Conservation (phyloP, 2,329 filamentous ascomycete genomes). For the Fusarium sp. region DNA sequence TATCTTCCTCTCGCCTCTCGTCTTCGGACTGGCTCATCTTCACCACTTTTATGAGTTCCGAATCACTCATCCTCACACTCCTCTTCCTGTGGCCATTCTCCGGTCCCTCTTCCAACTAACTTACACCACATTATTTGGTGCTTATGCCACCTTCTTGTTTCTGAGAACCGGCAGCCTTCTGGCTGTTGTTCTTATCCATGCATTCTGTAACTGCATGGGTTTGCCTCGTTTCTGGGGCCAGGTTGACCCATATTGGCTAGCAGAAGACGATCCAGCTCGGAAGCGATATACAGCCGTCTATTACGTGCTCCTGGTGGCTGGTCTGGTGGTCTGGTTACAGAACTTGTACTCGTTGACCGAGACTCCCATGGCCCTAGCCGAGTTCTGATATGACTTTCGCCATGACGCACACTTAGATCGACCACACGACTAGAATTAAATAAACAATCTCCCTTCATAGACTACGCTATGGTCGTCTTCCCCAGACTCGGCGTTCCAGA, state of each 20-base stretch:
- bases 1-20: slow-evolving; percentile 84
- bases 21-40: slow-evolving; percentile 92
- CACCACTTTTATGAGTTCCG: slow-evolving; percentile 98
- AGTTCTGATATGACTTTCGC: slow-evolving; percentile 39
- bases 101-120: slow-evolving; percentile 85
- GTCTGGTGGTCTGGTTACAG: slow-evolving; percentile 77
- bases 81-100: slow-evolving; percentile 70
- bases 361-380: slow-evolving; percentile 45
- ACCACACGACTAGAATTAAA: not conserved
- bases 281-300: slow-evolving; percentile 78
- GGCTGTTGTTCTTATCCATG: slow-evolving; percentile 80
- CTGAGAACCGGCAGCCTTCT: slow-evolving; percentile 85
- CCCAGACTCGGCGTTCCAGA: not conserved
- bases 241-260: slow-evolving; percentile 66
- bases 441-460: slow-evolving; percentile 14
- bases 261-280: slow-evolving; percentile 27
- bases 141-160: slow-evolving; percentile 90
- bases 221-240: slow-evolving; percentile 87
- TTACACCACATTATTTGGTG: slow-evolving; percentile 94
- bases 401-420: not conserved
- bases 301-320: slow-evolving; percentile 79
- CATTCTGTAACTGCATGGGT: slow-evolving; percentile 93
- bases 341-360: slow-evolving; percentile 79
- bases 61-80: slow-evolving; percentile 78
- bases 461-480: slow-evolving; percentile 1